These are phyloP conservation scores for Cladosporium sp. DNA, from an alignment of 2,329 filamentous ascomycete species.

Conservation along the genomic window DNA sequence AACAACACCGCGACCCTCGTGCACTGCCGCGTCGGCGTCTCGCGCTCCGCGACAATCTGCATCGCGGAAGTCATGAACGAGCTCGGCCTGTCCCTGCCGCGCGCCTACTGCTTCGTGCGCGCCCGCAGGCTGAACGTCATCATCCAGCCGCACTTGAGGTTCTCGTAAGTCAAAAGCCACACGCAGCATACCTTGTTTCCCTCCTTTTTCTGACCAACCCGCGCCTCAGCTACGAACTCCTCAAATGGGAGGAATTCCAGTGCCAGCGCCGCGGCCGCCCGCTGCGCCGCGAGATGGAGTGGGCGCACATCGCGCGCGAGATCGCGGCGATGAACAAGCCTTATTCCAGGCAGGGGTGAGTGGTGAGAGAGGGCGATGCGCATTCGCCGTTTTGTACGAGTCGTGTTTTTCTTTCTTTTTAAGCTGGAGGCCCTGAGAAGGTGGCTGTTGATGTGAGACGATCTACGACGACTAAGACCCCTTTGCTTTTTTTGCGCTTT, in stretches of 20 bases:
- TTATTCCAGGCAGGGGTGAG: conserved; percentile 60
- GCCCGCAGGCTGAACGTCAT: conserved; percentile 93
- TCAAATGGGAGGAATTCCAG: conserved; percentile 89
- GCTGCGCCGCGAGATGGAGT: conserved; percentile 76
- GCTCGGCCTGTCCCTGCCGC: conserved; percentile 72
- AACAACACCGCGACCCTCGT: conserved; percentile 82
- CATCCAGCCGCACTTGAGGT: conserved; percentile 91
- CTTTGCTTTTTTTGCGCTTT: neutral
- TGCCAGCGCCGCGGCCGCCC: conserved; percentile 49
- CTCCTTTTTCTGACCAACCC: no score
- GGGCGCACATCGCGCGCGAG: conserved; percentile 80
- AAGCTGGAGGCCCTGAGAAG: neutral
- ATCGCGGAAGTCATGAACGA: conserved; percentile 97
- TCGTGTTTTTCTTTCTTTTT: neutral
- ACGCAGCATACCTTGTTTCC: no score
- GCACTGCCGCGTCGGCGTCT: conserved; percentile 93
- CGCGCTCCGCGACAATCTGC: conserved; percentile 90
- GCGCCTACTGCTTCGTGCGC: conserved; percentile 93
- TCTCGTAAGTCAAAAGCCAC: no score
- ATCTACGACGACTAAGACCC: neutral
- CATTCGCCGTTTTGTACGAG: neutral
- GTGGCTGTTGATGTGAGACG: conserved; percentile 1
- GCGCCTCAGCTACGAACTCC: conserved; percentile 76
- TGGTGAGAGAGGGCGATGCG: no score
- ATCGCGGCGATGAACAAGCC: conserved; percentile 95